phyloP scores from a whole-genome alignment of 352 stramenopile genomes.

The Phytophthora hibernalis region DNA sequence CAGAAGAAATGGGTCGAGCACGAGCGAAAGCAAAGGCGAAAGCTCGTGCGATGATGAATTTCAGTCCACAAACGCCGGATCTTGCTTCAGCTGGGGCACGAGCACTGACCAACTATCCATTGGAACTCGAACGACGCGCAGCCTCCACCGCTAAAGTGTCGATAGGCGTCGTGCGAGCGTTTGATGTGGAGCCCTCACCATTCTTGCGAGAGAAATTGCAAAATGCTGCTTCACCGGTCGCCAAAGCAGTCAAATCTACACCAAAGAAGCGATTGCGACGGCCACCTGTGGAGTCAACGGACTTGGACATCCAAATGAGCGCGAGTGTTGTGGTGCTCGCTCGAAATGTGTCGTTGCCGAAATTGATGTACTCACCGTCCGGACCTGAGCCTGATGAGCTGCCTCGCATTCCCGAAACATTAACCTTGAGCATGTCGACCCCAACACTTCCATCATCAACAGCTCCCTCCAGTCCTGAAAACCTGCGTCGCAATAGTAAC shows the following conservation, averaged over 20 bases:
- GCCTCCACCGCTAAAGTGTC: conserved; percentile 10
- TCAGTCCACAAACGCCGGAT: conserved; percentile 22
- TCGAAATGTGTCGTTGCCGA: conserved; percentile 51
- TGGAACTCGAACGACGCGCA: conserved; percentile 49
- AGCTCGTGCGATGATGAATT: conserved; percentile 25
- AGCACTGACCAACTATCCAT: conserved; percentile 43
- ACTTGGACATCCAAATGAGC: conserved; percentile 41
- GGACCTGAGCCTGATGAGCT: conserved; percentile 13
- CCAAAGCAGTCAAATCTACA: conserved; percentile 45
- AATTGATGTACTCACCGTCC: conserved; percentile 15
- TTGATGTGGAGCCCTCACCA: conserved; percentile 48
- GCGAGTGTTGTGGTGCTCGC: conserved; percentile 43
- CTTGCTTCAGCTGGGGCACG: conserved; percentile 14
- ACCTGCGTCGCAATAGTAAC: conserved; percentile 40
- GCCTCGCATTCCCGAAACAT: conserved; percentile 4
- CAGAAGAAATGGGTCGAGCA: conserved; percentile 31
- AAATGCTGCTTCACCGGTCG: conserved; percentile 6
- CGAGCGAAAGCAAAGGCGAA: conserved; percentile 25
- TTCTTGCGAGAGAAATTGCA: conserved; percentile 52
- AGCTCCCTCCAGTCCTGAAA: conserved; percentile 14
- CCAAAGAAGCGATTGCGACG: conserved; percentile 40
- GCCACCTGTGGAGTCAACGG: conserved; percentile 1
- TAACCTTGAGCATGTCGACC: conserved; percentile 35
- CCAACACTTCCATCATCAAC: conserved; percentile 19
- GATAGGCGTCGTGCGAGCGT: conserved; percentile 17